Base-by-base conservation (phyloP, 148 eudicot genomes). In the Amaranthus hypochondriacus region DNA sequence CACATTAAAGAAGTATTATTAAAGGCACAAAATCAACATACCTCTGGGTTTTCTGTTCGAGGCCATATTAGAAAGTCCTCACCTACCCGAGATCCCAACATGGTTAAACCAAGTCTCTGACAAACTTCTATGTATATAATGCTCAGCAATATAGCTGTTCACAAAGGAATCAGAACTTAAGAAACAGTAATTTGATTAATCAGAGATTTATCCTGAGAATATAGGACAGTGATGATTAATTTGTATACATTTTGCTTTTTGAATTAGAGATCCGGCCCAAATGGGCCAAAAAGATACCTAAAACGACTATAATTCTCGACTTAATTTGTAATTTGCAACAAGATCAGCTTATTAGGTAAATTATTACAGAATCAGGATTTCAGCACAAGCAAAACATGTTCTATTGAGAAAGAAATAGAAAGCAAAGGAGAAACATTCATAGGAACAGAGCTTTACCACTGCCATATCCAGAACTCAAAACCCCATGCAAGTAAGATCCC, bases 11-110 rank as follows among this genome's bases (percentile, higher is more conserved):
- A 2, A 47, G 50, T 68, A 73, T 28, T 43, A 52, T 53, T 28
- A 28, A 28, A 48, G 4, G 62, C 49, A 52, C 7, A 70, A 56
- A 12, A 62, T 54, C n/a, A 55, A 79, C 72, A 72, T 59, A 93
- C 98, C 94, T 89, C 92, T 21, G 92, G 92, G 77, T 86, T 90
- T 77, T 82, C 89, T 7, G 88, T 87, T 73, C 79, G 89, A 77
- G 98, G 98, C 98, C 98, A 93, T 83, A 93, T 93, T 81, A 93
- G 78, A 81, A 89, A 93, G 69, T 93, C 96, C 80, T 90, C 94
- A 75, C 96, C 98, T 73, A 93, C 96, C 77, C 89, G 88, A 83
- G 98, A 90, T 79, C 98, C 98, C 73, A 93, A 81, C 76, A 93
- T 86, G 55, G 88, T 89, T 81, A 93, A 83, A 80, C 92, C 91